Base-by-base conservation (phyloP, 106 monocot genomes). In the Dioscorea zingiberensis region DNA sequence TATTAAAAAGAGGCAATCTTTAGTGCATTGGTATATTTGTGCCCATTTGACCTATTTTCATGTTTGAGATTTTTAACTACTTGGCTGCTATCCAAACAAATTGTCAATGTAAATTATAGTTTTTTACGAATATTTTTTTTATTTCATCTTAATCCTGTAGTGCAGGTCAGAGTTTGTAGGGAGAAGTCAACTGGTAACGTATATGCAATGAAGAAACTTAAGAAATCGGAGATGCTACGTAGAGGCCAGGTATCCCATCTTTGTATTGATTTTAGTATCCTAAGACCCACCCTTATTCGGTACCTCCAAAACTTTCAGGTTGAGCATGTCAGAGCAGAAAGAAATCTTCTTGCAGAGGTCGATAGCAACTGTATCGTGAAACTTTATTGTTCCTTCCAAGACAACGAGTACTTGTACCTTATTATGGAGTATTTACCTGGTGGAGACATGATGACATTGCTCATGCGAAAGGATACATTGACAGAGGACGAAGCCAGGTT, bases 351-450 rank as follows among this genome's bases (percentile, higher is more conserved):
- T 45, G 88, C 88, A 14, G 88, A 89, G 73, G 89, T 89, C 63
- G 85, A 85, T 60, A 82, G 79, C 60, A 74, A 73, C 46, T 85
- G 82, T 44, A 89, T 85, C 18, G 89, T 85, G n/a, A 89, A 82
- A 46, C 73, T 84, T 47, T 89, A 76, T 65, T 89, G 73, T 60
- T 89, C 89, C 19, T 89, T 85, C 53, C 89, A 85, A 78, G 93
- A 93, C 69, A 75, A 78, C 18, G 91, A 87, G 24, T 94, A 82
- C 58, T 71, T 91, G 57, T 94, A 94, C 69, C 82, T 94, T 30
- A 85, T 94, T 51, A 94, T 94, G 90, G 94, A 94, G 68, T 94
- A 94, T 58, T 76, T 95, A 62, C 85, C 95, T 47, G 95, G 95
- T 64, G 91, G 95, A 47, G 95, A 95, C 65, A 74, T 95, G 85